Evolutionary conservation across 768 basidiomycete species (phyloP), one percentile per base, ranked within the genome.

Genomic region (Neoboletus subvelutipes): DNA sequence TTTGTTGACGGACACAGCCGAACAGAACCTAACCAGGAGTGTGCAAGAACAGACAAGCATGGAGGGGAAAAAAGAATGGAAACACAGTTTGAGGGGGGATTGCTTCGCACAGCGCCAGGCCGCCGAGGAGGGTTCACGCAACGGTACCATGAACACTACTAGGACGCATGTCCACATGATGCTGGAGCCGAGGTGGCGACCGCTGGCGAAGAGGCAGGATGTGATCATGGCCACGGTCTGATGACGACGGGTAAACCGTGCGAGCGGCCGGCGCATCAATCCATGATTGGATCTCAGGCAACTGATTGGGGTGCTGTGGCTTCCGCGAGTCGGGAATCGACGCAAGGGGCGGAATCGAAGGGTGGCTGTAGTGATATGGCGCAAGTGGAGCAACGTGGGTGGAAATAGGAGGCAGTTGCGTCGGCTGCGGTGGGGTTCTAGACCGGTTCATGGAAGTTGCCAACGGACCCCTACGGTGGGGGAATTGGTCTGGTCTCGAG

Each of bases 401-500:
- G 36, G 76, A 73, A 60, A 82, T 80, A 62, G 80, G 80, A 40
- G 76, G 79, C 11, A 77, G 70, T 59, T 77, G 78, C 17, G 66
- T 68, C 39, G 65, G 67, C 58, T 76, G 78, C 56, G 84, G 80
- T 20, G 83, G 80, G 3, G 79, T 79, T 62, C 82, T 78, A 40
- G 78, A 76, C 60, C 78, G 77, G 34, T 59, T 52, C 51, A 84
- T 71, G 22, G 79, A 75, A 3, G 77, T 68, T 11, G 86, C 82
- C 34, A 89, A 74, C 0, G 88, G 86, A 0, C 88, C 88, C 39
- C 88, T 80, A 63, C 88, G 88, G 74, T 89, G 88, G 5, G 88
- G 88, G 70, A 90, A 90, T 63, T 89, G 88, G 60, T 90, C 88
- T 0, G 89, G 89, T 41, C 90, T 77, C 11, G 88, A 85, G 17